Evolutionary conservation across 495 filamentous ascomycete genomes (phyloP), one percentile per base, ranked within the genome.

Genomic region (Filosporella fistucella): DNA sequence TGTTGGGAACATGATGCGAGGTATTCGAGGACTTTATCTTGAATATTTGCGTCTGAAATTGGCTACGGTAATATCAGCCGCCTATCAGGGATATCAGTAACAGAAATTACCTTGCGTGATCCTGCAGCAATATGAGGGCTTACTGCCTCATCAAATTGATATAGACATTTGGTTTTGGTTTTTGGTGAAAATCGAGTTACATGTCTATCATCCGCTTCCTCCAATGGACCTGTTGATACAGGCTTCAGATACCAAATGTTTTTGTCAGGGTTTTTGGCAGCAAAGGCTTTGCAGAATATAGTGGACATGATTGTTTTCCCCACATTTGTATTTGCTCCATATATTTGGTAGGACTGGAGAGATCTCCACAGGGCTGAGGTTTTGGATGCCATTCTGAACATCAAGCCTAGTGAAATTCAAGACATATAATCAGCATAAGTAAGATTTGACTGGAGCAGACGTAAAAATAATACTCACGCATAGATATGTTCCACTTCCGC

Each of bases 281-380:
- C 67, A 10, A 82, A 63, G 1, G 83, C 74, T 55, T 75, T 81
- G 60, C 80, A 83, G 13, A 91, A 71, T 26, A 88, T 60, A 0
- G 85, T 87, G 1, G 82, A 82, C 35, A 85, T 71, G 22, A 91
- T 74, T 0, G 86, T 89, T 65, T 90, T 91, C 47, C 86, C 86
- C 26, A 90, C 85, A 49, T 87, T 75, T 3, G 86, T 90, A 56
- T 90, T 89, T 24, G 86, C 85, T 4, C 86, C 86, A 50, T 85
- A 90, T 17, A 91, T 69, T 56, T 89, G 85, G 42, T 51, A 58
- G 12, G 51, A 10, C 24, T 32, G 29, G 30, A 58, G 50, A 8
- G 35, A 47, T 24, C 43, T 28, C 40, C 50, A 34, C 3, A 57
- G 42, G 5, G 45, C 22, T 4, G 49, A 49, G 22, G 49, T 41